Evolutionary conservation across 768 basidiomycete genomes (phyloP).

Genomic region (Mycena polygramma): DNA sequence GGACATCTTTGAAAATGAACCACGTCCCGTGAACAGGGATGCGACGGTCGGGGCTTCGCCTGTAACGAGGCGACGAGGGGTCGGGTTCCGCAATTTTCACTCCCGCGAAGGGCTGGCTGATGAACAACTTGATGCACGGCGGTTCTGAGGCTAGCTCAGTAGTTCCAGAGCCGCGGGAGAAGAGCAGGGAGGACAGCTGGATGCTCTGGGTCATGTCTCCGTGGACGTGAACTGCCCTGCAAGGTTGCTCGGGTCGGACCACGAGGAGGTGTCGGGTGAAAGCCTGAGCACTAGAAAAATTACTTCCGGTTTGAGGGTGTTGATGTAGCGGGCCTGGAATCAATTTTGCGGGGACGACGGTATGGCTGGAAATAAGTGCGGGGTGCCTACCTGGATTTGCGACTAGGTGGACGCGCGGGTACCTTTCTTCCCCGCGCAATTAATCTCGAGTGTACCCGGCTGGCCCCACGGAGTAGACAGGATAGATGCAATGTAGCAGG

Average conservation of each 20-base stretch:
- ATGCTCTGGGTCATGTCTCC: neutral
- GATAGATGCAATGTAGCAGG: neutral
- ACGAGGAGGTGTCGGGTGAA: constrained; percentile 1
- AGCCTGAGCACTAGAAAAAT: neutral
- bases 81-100: too few species aligned
- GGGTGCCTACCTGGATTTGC: neutral
- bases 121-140: neutral
- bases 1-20: neutral
- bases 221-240: constrained; percentile 2
- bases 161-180: neutral
- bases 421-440: neutral
- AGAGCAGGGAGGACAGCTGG: neutral
- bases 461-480: neutral
- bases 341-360: neutral
- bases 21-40: neutral
- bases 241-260: constrained; percentile 10
- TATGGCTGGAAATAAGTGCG: neutral
- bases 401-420: neutral
- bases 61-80: neutral
- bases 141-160: neutral
- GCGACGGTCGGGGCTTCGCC: neutral
- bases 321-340: neutral
- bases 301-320: neutral
- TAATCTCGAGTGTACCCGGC: constrained; percentile 4
- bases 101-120: constrained; percentile 1